Percentiles rank a stretch among this genome's conserved stretches.
phyloP scores from a whole-genome alignment of 164 flowering plant genomes.

The Tinospora cordifolia region DNA sequence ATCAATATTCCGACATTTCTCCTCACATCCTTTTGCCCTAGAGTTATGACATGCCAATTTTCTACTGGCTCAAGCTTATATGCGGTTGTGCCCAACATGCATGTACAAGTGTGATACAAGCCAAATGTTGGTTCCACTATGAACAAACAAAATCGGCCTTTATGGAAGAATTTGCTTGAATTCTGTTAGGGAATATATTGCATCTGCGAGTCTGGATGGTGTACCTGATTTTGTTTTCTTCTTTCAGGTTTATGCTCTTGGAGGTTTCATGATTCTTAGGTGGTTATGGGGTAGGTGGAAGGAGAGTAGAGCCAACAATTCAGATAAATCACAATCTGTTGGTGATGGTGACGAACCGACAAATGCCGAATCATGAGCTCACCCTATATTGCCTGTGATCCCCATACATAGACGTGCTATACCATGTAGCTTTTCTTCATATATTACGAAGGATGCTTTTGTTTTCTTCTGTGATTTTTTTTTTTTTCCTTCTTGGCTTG shows the following conservation, averaged over 20 bases:
- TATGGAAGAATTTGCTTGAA: too few relatives aligned
- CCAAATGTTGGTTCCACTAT: background rate
- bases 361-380: conserved; percentile 2
- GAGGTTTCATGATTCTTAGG: conserved; percentile 44
- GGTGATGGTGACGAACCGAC: conserved; percentile 11
- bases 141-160: background rate
- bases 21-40: background rate
- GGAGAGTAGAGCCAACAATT: conserved; percentile 32
- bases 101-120: too few relatives aligned
- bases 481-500: background rate
- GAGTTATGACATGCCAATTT: background rate
- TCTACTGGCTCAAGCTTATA: too few relatives aligned
- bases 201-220: background rate
- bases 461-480: background rate
- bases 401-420: background rate
- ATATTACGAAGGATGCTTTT: background rate
- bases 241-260: conserved; percentile 57
- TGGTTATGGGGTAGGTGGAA: conserved; percentile 65
- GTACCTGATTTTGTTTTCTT: background rate
- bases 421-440: background rate
- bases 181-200: background rate
- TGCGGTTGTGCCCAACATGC: too few relatives aligned
- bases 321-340: conserved; percentile 1
- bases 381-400: background rate
- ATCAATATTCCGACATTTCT: too few relatives aligned